Percentiles rank a stretch among this genome's conserved stretches.
Conservation (phyloP, 768 basidiomycete genomes). For the Tricholoma sp. region DNA sequence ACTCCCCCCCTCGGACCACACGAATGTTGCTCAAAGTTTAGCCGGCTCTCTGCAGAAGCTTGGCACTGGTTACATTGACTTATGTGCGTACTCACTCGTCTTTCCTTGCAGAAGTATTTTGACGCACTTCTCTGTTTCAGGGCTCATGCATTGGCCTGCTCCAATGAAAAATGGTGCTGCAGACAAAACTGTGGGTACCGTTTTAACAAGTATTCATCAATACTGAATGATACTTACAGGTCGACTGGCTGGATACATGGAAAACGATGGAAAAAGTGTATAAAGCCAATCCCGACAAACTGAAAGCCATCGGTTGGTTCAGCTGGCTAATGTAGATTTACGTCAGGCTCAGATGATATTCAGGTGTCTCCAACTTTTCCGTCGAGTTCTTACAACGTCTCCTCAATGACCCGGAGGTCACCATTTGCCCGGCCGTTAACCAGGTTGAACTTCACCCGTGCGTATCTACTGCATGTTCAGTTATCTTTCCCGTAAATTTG, state of each 20-base stretch:
- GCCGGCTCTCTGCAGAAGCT: conserved; percentile 64
- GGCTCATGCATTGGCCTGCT: conserved; percentile 82
- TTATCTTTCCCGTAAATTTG: not conserved
- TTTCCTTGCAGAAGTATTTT: not conserved
- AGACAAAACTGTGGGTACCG: not conserved
- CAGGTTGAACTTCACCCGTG: conserved; percentile 77
- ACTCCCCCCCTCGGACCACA: conserved; percentile 56
- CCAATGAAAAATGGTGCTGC: conserved; percentile 50
- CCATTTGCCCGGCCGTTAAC: conserved; percentile 61
- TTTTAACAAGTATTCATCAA: not conserved
- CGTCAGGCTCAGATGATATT: not conserved
- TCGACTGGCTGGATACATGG: conserved; percentile 77
- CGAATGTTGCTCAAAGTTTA: conserved; percentile 54
- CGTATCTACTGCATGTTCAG: conserved; percentile 15
- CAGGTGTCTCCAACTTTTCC: conserved; percentile 69
- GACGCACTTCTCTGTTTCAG: conserved; percentile 23
- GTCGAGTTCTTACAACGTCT: conserved; percentile 59
- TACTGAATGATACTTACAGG: conserved; percentile 13
- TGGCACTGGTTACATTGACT: conserved; percentile 72
- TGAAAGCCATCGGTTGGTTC: conserved; percentile 65
- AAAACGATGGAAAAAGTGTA: conserved; percentile 67
- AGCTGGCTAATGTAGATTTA: conserved; percentile 1
- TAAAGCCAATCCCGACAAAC: conserved; percentile 61
- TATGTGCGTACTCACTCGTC: conserved; percentile 41
- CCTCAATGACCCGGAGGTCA: conserved; percentile 47